A percentile compares a stretch with the other conserved stretches of the same genome.
These are phyloP conservation scores for Phytopythium aichiense DNA, from an alignment of 352 stramenopile species.

Conservation along the genomic window DNA sequence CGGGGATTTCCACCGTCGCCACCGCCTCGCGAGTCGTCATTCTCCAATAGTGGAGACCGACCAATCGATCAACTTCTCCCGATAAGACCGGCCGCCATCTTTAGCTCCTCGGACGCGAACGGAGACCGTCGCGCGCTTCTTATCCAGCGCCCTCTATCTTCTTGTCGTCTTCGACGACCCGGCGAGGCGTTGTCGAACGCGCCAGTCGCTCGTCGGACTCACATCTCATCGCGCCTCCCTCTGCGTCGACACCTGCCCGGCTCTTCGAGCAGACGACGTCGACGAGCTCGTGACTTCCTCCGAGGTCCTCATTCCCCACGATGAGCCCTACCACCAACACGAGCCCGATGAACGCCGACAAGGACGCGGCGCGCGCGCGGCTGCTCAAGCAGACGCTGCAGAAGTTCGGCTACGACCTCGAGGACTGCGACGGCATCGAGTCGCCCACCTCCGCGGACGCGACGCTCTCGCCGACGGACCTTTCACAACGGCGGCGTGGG, in stretches of 20 bases:
- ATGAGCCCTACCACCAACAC: neutral
- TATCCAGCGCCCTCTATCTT: neutral
- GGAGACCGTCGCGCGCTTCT: neutral
- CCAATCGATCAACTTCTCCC: no score
- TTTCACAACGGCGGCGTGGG: slow-evolving; percentile 4
- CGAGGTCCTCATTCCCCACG: neutral
- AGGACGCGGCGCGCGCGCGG: slow-evolving; percentile 56
- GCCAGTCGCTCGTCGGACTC: neutral
- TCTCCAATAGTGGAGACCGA: no score
- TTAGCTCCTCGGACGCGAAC: neutral
- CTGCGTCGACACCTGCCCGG: neutral
- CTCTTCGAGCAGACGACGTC: neutral
- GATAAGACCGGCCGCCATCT: slow-evolving; percentile 1
- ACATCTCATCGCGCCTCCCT: neutral
- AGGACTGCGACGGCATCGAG: slow-evolving; percentile 20
- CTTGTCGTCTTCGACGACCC: neutral
- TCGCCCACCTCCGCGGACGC: slow-evolving; percentile 13
- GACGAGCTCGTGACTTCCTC: neutral
- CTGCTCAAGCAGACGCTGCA: slow-evolving; percentile 78
- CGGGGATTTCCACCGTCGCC: neutral
- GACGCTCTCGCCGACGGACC: neutral
- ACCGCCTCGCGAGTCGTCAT: neutral
- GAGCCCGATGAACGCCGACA: slow-evolving; percentile 11
- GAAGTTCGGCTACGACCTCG: slow-evolving; percentile 82
- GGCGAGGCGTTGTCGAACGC: neutral